These are phyloP conservation scores for Pyrus bretschneideri DNA, from an alignment of 306 rosid genomes.

Conservation along the genomic window DNA sequence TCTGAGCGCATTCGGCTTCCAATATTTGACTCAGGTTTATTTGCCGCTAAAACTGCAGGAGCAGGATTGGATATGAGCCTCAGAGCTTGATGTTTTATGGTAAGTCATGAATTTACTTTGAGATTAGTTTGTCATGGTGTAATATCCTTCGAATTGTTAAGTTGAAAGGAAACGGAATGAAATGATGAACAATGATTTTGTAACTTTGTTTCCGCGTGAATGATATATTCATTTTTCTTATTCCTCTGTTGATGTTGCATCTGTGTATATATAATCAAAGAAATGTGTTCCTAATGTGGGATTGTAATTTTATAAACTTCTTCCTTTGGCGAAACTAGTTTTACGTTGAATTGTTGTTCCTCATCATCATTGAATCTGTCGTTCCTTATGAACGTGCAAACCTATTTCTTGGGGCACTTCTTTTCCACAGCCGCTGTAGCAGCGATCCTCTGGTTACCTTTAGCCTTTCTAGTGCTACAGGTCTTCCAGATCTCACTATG, in stretches of 20 bases:
- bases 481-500: conserved; percentile 55
- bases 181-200: not conserved
- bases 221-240: not conserved
- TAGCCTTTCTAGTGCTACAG: no score
- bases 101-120: not conserved
- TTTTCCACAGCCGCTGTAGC: conserved; percentile 56
- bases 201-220: not conserved
- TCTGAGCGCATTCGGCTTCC: conserved; percentile 81
- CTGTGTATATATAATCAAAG: not conserved
- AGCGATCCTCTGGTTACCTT: conserved; percentile 45
- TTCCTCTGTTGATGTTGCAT: not conserved
- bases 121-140: not conserved
- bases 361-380: no score
- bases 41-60: conserved; percentile 86
- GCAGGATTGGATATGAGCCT: conserved; percentile 65
- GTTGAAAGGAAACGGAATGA: not conserved
- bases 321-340: no score
- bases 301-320: no score
- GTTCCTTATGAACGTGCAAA: not conserved
- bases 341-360: not conserved
- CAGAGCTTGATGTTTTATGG: not conserved
- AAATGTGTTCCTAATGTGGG: no score
- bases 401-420: conserved; percentile 9
- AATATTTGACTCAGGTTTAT: conserved; percentile 80
- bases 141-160: not conserved